These are phyloP conservation scores for Streptanthus diversifolius DNA, from an alignment of 345 rosid genomes.

Conservation along the genomic window DNA sequence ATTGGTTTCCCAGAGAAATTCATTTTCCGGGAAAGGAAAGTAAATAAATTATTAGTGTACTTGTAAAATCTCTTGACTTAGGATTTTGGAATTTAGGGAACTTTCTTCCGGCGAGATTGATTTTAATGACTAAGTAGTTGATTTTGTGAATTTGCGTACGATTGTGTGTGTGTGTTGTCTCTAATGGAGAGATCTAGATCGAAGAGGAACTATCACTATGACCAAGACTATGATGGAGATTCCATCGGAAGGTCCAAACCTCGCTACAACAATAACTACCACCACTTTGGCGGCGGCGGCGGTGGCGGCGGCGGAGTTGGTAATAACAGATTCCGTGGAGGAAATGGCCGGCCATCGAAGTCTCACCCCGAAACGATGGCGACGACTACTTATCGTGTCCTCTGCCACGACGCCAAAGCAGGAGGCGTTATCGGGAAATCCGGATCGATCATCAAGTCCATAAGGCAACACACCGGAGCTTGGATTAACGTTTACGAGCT, in stretches of 20 bases:
- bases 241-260: slow-evolving; percentile 58
- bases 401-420: slow-evolving; percentile 90
- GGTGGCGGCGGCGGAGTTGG: slow-evolving; percentile 29
- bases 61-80: slow-evolving; percentile 12
- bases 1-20: neutral
- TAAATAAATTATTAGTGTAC: neutral
- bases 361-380: slow-evolving; percentile 58
- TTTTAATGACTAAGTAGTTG: neutral
- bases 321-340: slow-evolving; percentile 34
- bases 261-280: slow-evolving; percentile 56
- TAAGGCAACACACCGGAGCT: slow-evolving; percentile 92
- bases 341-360: slow-evolving; percentile 39
- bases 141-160: neutral
- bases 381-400: slow-evolving; percentile 85
- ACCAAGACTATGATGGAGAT: slow-evolving; percentile 84
- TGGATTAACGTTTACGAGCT: slow-evolving; percentile 98
- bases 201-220: slow-evolving; percentile 85
- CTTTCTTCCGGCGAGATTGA: neutral
- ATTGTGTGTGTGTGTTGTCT: neutral
- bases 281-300: slow-evolving; percentile 42
- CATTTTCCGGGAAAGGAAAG: neutral
- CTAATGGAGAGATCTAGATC: slow-evolving; percentile 95
- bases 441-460: slow-evolving; percentile 86
- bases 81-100: neutral
- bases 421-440: slow-evolving; percentile 99